A percentile compares a stretch with the other conserved stretches of the same genome.
These are phyloP conservation scores for Actinomortierella ambigua DNA, from an alignment of 371 early-diverging fungal species.

Conservation along the genomic window DNA sequence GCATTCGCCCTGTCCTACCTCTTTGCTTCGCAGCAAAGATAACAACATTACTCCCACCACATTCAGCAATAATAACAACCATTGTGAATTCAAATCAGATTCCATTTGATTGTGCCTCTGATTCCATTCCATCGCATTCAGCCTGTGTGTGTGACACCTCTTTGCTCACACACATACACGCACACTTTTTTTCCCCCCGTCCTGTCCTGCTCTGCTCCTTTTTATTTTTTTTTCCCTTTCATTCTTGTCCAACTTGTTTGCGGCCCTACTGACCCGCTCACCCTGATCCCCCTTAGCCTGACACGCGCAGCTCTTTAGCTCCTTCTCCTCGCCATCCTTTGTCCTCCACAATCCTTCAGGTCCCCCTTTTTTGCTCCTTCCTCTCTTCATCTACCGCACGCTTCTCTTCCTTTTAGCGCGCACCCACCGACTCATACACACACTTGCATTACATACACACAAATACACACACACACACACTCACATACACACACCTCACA, in stretches of 20 bases:
- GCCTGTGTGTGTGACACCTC: background rate
- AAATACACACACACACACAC: too few species aligned
- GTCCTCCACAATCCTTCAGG: background rate
- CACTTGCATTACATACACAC: too few species aligned
- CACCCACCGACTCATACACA: too few species aligned
- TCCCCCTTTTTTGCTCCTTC: constrained; percentile 3
- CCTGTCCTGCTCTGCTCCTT: background rate
- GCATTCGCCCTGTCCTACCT: too few species aligned
- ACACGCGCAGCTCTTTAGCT: background rate
- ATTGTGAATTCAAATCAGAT: background rate
- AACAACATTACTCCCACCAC: background rate
- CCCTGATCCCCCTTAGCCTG: background rate
- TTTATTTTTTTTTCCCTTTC: background rate
- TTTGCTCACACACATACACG: constrained; percentile 8
- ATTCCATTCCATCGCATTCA: too few species aligned
- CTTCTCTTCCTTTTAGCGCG: background rate
- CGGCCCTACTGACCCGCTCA: background rate
- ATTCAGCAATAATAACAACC: background rate
- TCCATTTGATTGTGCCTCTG: background rate
- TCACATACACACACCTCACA: too few species aligned
- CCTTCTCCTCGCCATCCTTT: constrained; percentile 1
- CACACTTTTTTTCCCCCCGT: background rate
- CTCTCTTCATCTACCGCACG: background rate
- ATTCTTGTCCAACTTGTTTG: background rate
- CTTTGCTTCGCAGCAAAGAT: too few species aligned